A percentile compares a stretch with the other conserved stretches of the same genome.
phyloP scores from a whole-genome alignment of 495 filamentous ascomycete genomes.

The Podospora australis region DNA sequence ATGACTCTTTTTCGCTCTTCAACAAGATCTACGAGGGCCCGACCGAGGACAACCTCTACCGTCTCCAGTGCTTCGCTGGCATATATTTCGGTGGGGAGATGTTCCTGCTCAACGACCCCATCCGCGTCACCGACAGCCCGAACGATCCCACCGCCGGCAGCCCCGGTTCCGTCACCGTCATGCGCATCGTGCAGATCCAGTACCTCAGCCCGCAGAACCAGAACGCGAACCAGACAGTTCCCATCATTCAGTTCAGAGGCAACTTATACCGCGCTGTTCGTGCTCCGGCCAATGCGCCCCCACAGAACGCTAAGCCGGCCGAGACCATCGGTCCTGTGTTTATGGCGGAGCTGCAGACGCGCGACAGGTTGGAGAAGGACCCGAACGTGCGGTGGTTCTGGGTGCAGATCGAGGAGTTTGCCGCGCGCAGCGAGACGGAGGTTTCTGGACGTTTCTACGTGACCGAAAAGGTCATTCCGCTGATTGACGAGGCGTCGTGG shows the following conservation, averaged over 20 bases:
- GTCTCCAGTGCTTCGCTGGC: conserved; percentile 18
- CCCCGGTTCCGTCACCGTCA: conserved; percentile 18
- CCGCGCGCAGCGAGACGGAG: conserved; percentile 18
- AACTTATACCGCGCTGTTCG: conserved; percentile 21
- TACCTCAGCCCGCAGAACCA: conserved; percentile 9
- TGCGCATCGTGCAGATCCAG: conserved; percentile 27
- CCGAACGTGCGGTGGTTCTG: conserved; percentile 26
- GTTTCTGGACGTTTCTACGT: conserved; percentile 42
- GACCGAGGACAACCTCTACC: conserved; percentile 8
- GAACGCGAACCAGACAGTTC: conserved; percentile 3
- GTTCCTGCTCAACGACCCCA: conserved; percentile 31
- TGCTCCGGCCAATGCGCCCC: conserved; percentile 8
- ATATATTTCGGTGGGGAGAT: conserved; percentile 43
- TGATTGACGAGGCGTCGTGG: conserved; percentile 24
- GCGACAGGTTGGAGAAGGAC: conserved; percentile 26
- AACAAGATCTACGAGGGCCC: conserved; percentile 19
- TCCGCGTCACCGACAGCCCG: conserved; percentile 24
- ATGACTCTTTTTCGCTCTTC: conserved; percentile 39
- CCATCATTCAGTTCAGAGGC: conserved; percentile 25
- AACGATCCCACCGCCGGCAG: conserved; percentile 8
- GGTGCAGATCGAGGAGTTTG: conserved; percentile 16
- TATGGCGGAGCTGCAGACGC: conserved; percentile 27
- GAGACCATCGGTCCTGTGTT: conserved; percentile 29
- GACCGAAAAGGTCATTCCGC: conserved; percentile 28
- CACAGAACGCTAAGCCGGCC: conserved; percentile 1